phyloP scores from a whole-genome alignment of 495 filamentous ascomycete species.

The Podospora anserina region DNA sequence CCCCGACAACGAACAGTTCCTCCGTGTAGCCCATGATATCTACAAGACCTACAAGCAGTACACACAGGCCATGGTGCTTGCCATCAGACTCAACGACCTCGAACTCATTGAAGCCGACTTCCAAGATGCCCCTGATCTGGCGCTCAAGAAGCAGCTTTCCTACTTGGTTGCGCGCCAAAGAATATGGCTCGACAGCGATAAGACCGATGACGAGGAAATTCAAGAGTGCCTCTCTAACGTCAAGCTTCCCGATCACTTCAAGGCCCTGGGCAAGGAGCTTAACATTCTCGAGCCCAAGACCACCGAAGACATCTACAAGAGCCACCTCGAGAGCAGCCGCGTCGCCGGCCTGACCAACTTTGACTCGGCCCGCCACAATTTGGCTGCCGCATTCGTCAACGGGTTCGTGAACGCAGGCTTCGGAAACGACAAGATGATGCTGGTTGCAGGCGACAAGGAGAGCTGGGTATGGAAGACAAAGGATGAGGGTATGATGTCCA shows the following conservation, averaged over 20 bases:
- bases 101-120: conserved; percentile 78
- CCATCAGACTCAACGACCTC: conserved; percentile 86
- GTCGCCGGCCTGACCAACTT: conserved; percentile 89
- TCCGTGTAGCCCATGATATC: conserved; percentile 83
- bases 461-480: conserved; percentile 99
- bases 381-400: conserved; percentile 95
- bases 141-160: conserved; percentile 89
- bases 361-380: conserved; percentile 91
- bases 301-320: conserved; percentile 99
- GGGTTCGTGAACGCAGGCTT: conserved; percentile 95
- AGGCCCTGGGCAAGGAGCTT: conserved; percentile 87
- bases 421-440: conserved; percentile 95
- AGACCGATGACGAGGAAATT: conserved; percentile 63
- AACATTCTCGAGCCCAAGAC: conserved; percentile 96
- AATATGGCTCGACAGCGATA: conserved; percentile 75
- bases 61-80: conserved; percentile 87
- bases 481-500: conserved; percentile 95
- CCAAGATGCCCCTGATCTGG: conserved; percentile 70
- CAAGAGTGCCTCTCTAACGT: conserved; percentile 82
- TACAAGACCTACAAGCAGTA: conserved; percentile 90
- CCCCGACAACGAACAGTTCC: conserved; percentile 93
- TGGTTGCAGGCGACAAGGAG: conserved; percentile 74
- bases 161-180: conserved; percentile 90
- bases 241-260: conserved; percentile 86
- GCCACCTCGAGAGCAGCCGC: conserved; percentile 90